Evolutionary conservation across 805 yeast genomes (phyloP).

Genomic region (Saccharomycopsis javanensis): DNA sequence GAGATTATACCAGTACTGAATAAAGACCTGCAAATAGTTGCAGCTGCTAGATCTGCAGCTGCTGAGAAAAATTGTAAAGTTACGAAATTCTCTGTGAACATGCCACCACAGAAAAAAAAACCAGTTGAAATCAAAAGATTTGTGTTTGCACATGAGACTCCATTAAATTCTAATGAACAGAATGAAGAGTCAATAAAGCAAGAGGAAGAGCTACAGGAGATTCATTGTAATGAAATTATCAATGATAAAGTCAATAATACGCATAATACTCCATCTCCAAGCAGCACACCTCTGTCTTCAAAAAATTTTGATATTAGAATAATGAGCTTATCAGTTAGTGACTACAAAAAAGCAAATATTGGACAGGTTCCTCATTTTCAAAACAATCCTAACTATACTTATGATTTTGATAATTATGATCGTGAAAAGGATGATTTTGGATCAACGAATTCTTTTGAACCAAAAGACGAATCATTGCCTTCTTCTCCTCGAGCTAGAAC

Average conservation of each 20-base stretch:
- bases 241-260: background rate
- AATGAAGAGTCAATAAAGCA: background rate
- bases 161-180: background rate
- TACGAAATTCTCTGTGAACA: background rate
- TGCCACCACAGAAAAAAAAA: slow-evolving; percentile 16
- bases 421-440: slow-evolving; percentile 8
- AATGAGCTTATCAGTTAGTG: background rate
- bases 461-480: slow-evolving; percentile 3
- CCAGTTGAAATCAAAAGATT: slow-evolving; percentile 5
- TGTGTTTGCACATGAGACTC: background rate
- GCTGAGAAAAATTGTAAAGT: background rate
- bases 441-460: background rate
- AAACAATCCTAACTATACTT: slow-evolving; percentile 9
- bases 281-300: background rate
- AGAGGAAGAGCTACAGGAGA: background rate
- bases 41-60: slow-evolving; percentile 3
- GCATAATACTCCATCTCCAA: background rate
- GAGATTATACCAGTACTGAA: background rate
- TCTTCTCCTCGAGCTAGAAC: background rate
- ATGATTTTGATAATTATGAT: slow-evolving; percentile 16
- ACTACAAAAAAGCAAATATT: background rate
- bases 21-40: slow-evolving; percentile 7
- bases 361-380: background rate
- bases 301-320: background rate
- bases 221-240: background rate